These are phyloP conservation scores for Epichloe elymi DNA, from an alignment of 2,329 filamentous ascomycete genomes.

Conservation along the genomic window DNA sequence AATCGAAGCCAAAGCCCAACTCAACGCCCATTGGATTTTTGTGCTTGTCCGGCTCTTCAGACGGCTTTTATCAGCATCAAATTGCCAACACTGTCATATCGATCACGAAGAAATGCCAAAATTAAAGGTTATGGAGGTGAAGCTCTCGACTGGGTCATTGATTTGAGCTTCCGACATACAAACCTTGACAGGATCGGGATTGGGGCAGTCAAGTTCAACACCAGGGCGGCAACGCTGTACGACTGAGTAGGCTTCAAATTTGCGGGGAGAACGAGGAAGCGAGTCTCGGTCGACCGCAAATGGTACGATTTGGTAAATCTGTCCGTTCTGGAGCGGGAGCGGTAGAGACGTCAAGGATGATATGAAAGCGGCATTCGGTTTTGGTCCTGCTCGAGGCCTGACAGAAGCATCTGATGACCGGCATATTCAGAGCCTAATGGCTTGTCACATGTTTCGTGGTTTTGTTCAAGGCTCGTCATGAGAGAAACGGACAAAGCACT, in stretches of 20 bases:
- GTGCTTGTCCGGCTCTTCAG: too few relatives aligned
- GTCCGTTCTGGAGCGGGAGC: slow-evolving; percentile 27
- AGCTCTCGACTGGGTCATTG: too few relatives aligned
- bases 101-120: too few relatives aligned
- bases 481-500: background rate
- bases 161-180: too few relatives aligned
- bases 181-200: too few relatives aligned
- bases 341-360: slow-evolving; percentile 10
- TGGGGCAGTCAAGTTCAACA: slow-evolving; percentile 21
- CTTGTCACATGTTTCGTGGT: too few relatives aligned
- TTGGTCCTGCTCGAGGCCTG: background rate
- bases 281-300: slow-evolving; percentile 27
- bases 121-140: too few relatives aligned
- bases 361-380: background rate
- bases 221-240: slow-evolving; percentile 28
- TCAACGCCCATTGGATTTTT: too few relatives aligned
- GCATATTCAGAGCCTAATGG: background rate
- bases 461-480: background rate
- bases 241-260: slow-evolving; percentile 29
- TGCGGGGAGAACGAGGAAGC: slow-evolving; percentile 29
- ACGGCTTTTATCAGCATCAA: too few relatives aligned
- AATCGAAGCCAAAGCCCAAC: too few relatives aligned
- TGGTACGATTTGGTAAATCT: slow-evolving; percentile 23
- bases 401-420: background rate
- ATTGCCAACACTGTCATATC: too few relatives aligned